A percentile compares a stretch with the other conserved stretches of the same genome.
These are phyloP conservation scores for Xylaria polymorpha DNA, from an alignment of 2,329 filamentous ascomycete genomes.

Conservation along the genomic window DNA sequence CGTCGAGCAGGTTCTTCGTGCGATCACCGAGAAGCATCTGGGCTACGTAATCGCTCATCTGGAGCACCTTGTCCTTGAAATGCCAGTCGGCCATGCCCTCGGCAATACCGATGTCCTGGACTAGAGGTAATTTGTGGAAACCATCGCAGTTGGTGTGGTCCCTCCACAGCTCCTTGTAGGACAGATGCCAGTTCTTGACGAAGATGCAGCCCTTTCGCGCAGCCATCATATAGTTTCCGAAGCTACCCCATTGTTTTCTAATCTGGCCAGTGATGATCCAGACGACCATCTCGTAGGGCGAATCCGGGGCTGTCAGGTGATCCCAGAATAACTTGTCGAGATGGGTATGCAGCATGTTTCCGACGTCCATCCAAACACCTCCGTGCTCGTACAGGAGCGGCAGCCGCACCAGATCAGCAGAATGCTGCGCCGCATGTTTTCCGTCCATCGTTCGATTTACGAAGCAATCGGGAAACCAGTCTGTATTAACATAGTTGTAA, in stretches of 20 bases:
- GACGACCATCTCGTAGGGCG: conserved; percentile 48
- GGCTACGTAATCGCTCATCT: conserved; percentile 53
- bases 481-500: conserved; percentile 50
- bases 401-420: conserved; percentile 57
- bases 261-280: conserved; percentile 53
- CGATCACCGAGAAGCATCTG: conserved; percentile 54
- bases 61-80: conserved; percentile 40
- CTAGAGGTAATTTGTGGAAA: conserved; percentile 48
- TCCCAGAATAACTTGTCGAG: conserved; percentile 53
- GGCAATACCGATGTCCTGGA: conserved; percentile 50
- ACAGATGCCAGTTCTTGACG: conserved; percentile 57
- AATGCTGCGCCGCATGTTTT: conserved; percentile 55
- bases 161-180: conserved; percentile 54
- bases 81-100: conserved; percentile 46
- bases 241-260: conserved; percentile 50
- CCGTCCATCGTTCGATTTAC: conserved; percentile 55
- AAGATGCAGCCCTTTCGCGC: conserved; percentile 56
- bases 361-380: conserved; percentile 55
- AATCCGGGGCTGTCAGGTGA: conserved; percentile 43
- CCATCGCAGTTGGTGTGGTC: conserved; percentile 50
- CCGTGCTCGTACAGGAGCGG: conserved; percentile 51
- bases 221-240: conserved; percentile 57
- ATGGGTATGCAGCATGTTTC: conserved; percentile 51
- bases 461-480: conserved; percentile 53
- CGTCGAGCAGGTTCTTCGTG: conserved; percentile 50